Evolutionary conservation across 192 early-diverging fungal species (phyloP).

Genomic region (Geosiphon pyriformis): DNA sequence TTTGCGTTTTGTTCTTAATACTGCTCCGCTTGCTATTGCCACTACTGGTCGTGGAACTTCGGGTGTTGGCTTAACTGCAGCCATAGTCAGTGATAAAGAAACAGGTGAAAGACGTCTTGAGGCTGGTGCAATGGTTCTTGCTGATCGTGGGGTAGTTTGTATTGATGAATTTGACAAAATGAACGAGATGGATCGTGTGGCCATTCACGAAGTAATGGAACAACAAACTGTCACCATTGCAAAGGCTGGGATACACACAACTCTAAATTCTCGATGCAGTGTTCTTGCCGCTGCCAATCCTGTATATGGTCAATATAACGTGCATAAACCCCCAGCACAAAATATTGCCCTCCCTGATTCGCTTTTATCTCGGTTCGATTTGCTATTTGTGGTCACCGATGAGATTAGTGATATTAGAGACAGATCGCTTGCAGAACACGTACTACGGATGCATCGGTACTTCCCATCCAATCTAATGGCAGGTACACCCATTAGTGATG

Average conservation of each 20-base stretch:
- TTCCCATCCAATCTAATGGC: conserved; percentile 77
- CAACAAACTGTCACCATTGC: conserved; percentile 98
- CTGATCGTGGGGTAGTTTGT: conserved; percentile 94
- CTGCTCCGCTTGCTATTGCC: conserved; percentile 92
- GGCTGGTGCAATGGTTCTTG: conserved; percentile 98
- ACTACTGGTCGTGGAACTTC: conserved; percentile 96
- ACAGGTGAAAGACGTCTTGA: conserved; percentile 91
- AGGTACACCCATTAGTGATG: conserved; percentile 59
- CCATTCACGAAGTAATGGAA: conserved; percentile 99
- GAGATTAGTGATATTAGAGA: conserved; percentile 82
- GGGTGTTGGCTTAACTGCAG: conserved; percentile 96
- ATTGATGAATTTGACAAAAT: conserved; percentile 99
- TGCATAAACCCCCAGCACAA: conserved; percentile 78
- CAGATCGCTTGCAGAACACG: conserved; percentile 84
- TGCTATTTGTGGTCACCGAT: conserved; percentile 95
- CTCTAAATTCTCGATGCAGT: conserved; percentile 92
- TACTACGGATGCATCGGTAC: conserved; percentile 92
- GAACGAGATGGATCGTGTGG: conserved; percentile 93
- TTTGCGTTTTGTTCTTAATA: conserved; percentile 89
- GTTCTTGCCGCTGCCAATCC: conserved; percentile 98
- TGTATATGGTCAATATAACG: conserved; percentile 84
- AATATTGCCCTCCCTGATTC: conserved; percentile 97
- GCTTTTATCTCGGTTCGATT: conserved; percentile 93
- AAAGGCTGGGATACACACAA: conserved; percentile 98
- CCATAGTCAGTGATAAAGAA: conserved; percentile 92